Percentiles rank a stretch among this genome's conserved stretches.
Conservation (phyloP, 2,329 filamentous ascomycete species). For the Microascus cirrosus region DNA sequence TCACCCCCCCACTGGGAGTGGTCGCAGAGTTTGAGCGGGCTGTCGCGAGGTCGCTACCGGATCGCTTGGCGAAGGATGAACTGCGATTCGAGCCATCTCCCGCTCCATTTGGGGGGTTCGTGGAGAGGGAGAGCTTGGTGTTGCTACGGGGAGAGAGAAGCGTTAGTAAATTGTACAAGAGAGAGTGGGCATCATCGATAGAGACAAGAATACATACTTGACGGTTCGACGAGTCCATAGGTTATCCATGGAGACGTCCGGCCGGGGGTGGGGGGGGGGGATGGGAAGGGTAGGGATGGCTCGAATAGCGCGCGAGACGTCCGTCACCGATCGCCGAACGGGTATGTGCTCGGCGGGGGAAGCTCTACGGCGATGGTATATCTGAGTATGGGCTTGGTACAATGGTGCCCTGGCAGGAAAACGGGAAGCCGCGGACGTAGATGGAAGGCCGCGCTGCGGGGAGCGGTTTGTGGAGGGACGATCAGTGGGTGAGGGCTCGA, state of each 20-base stretch:
- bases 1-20: slow-evolving; percentile 57
- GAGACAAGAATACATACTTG: slow-evolving; percentile 48
- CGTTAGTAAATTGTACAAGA: background rate
- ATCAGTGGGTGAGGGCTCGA: background rate
- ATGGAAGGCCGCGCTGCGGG: background rate
- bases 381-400: background rate
- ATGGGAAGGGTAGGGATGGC: background rate
- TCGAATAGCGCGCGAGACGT: slow-evolving; percentile 1
- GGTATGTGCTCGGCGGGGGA: background rate
- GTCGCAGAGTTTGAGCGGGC: slow-evolving; percentile 59
- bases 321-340: slow-evolving; percentile 4
- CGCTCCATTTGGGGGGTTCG: slow-evolving; percentile 41
- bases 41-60: slow-evolving; percentile 45
- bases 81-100: slow-evolving; percentile 50
- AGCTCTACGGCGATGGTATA: background rate
- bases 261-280: background rate
- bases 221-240: slow-evolving; percentile 67
- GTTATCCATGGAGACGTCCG: slow-evolving; percentile 38
- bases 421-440: background rate
- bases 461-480: background rate
- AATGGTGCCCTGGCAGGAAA: background rate
- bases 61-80: slow-evolving; percentile 59
- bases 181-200: background rate
- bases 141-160: slow-evolving; percentile 38
- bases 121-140: slow-evolving; percentile 86